Base-by-base conservation (phyloP, 441 rosid species). In the Brassica balearica region DNA sequence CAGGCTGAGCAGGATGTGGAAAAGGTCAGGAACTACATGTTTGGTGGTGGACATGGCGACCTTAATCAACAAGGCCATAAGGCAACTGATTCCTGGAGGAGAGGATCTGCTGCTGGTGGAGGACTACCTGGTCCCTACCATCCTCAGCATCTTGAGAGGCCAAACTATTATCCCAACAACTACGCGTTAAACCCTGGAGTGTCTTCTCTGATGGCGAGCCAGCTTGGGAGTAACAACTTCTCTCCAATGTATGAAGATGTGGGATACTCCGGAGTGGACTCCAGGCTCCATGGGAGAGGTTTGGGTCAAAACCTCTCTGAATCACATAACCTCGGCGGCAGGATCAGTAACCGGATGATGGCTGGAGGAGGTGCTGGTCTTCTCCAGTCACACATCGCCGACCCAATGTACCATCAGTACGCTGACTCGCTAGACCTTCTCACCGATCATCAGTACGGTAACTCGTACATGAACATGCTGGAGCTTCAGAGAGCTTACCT, bases 381-480 rank as follows among this genome's bases (percentile, higher is more conserved):
- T 82, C 83, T 87, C 69, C 94, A 91, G 77, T 68, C 88, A 68
- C 92, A 90, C 43, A 82, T 77, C 70, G 72, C 85, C 4, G 94
- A 92, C 81, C 94, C 96, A 46, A 75, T 82, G 88, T 89, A 89
- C 82, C 90, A 89, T 69, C 93, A 87, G 67, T 90, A 92, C 84
- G 84, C 87, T 17, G 82, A 84, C 4, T 84, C 87, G 69, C 88
- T 82, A 51, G 87, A 86, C 32, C 85, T 90, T 68, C 82, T 85
- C 58, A 88, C 80, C 41, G 91, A 89, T 51, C 87, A 82, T 34
- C 86, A 7, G 12, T 58, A 19, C 3, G 71, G 58, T 15, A 51
- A 68, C 53, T 51, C 92, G 3, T 87, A 91, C 74, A 65, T 86
- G 86, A 85, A 87, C 83, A 61, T 88, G 53, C 86, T 88, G 60